Evolutionary conservation across 495 filamentous ascomycete species (phyloP).

Genomic region (Ramalina peruviana): DNA sequence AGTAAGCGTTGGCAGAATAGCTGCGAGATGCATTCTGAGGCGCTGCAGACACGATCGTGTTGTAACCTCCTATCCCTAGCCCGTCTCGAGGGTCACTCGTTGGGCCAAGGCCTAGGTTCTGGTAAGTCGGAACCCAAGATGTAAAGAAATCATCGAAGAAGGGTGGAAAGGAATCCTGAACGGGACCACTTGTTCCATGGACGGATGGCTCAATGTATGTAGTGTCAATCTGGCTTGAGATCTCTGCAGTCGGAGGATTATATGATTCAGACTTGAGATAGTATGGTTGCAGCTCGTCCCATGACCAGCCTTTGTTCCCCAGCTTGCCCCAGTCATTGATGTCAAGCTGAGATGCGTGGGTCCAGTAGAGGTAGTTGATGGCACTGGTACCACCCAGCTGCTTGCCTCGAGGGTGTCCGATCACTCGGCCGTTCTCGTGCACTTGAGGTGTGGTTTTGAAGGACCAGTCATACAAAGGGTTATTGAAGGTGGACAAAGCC

Average conservation of each 20-base stretch:
- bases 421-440: slow-evolving; percentile 6
- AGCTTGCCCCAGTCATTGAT: slow-evolving; percentile 39
- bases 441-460: slow-evolving; percentile 35
- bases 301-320: slow-evolving; percentile 41
- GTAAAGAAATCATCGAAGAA: slow-evolving; percentile 13
- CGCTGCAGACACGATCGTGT: slow-evolving; percentile 20
- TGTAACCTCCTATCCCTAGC: slow-evolving; percentile 29
- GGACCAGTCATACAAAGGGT: slow-evolving; percentile 37
- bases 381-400: slow-evolving; percentile 40
- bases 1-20: slow-evolving; percentile 36
- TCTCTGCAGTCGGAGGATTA: slow-evolving; percentile 2
- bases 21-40: slow-evolving; percentile 32
- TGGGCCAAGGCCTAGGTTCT: slow-evolving; percentile 19
- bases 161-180: slow-evolving; percentile 18
- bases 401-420: slow-evolving; percentile 16
- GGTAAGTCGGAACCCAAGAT: slow-evolving; percentile 16
- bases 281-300: slow-evolving; percentile 33
- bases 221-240: slow-evolving; percentile 5
- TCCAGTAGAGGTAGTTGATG: slow-evolving; percentile 38
- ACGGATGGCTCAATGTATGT: slow-evolving; percentile 9
- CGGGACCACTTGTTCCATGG: slow-evolving; percentile 11
- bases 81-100: slow-evolving; percentile 27
- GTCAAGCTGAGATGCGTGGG: slow-evolving; percentile 28
- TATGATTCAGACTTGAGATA: slow-evolving; percentile 15
- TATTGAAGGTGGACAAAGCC: slow-evolving; percentile 26